A percentile compares a stretch with the other conserved stretches of the same genome.
Conservation (phyloP, 2,329 filamentous ascomycete genomes). For the Fusarium subtropicale region DNA sequence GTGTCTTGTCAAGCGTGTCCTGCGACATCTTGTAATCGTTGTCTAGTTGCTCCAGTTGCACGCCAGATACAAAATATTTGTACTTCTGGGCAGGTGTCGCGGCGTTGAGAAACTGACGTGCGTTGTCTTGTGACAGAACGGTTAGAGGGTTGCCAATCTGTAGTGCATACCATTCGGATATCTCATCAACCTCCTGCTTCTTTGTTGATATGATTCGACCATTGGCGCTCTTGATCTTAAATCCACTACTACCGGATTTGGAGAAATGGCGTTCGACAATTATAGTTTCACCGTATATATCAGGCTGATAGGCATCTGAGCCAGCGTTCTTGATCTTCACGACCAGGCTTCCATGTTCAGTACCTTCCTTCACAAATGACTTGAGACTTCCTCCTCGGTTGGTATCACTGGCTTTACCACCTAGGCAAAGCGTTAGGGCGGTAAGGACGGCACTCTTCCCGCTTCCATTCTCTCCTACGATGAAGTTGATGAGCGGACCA, state of each 20-base stretch:
- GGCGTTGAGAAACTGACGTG: slow-evolving; percentile 89
- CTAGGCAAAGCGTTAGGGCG: slow-evolving; percentile 92
- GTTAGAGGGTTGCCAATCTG: slow-evolving; percentile 98
- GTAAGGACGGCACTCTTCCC: slow-evolving; percentile 97
- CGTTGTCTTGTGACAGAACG: slow-evolving; percentile 93
- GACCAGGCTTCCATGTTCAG: slow-evolving; percentile 78
- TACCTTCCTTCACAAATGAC: slow-evolving; percentile 89
- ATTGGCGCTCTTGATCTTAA: slow-evolving; percentile 83
- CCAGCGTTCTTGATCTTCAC: slow-evolving; percentile 94
- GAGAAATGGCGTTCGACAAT: slow-evolving; percentile 92
- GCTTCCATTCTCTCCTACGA: slow-evolving; percentile 96
- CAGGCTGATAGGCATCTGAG: slow-evolving; percentile 82
- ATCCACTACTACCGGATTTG: slow-evolving; percentile 78
- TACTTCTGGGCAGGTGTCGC: slow-evolving; percentile 89
- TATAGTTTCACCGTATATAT: slow-evolving; percentile 86
- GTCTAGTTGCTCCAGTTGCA: slow-evolving; percentile 91
- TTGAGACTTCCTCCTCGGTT: slow-evolving; percentile 93
- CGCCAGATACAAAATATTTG: slow-evolving; percentile 94
- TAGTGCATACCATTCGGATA: slow-evolving; percentile 90
- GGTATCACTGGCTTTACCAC: slow-evolving; percentile 90
- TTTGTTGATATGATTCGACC: slow-evolving; percentile 82
- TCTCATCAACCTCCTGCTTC: slow-evolving; percentile 88
- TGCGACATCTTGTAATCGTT: slow-evolving; percentile 89
- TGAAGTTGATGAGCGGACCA: slow-evolving; percentile 97
- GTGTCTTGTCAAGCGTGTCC: slow-evolving; percentile 77